Conservation (phyloP, 768 basidiomycete species). For the Lentinula raphanica region DNA sequence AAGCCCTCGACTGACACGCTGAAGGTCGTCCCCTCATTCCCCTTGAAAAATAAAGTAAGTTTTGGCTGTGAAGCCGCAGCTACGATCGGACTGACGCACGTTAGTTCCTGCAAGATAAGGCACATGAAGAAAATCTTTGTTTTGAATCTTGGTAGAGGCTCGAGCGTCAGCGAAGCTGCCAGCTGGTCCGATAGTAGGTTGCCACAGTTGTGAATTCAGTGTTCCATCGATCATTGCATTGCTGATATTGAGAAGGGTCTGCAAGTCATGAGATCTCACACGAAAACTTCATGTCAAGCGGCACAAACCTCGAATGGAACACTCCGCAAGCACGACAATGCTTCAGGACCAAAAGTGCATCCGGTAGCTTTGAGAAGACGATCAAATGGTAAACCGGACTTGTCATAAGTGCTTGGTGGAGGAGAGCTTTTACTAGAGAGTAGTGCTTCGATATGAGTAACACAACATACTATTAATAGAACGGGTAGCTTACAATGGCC, state of each 20-base stretch:
- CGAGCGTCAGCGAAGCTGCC: constrained; percentile 44
- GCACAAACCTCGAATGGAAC: constrained; percentile 38
- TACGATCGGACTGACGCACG: constrained; percentile 27
- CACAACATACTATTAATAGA: neutral
- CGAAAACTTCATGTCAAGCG: too few relatives aligned
- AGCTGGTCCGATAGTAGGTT: constrained; percentile 46
- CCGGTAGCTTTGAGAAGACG: constrained; percentile 41
- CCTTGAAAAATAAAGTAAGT: constrained; percentile 20
- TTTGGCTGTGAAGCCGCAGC: too few relatives aligned
- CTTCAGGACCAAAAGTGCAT: constrained; percentile 32
- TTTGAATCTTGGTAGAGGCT: constrained; percentile 39
- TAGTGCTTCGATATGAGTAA: neutral
- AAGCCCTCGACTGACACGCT: constrained; percentile 33
- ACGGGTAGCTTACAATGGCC: constrained; percentile 41
- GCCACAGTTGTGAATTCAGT: constrained; percentile 52
- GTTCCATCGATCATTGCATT: constrained; percentile 40
- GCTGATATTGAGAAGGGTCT: constrained; percentile 47
- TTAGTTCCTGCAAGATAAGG: constrained; percentile 56
- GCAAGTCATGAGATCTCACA: neutral
- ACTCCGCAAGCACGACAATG: constrained; percentile 40
- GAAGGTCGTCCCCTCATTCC: constrained; percentile 51
- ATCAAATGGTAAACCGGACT: constrained; percentile 45
- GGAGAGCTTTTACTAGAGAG: constrained; percentile 56
- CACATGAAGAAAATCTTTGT: constrained; percentile 47
- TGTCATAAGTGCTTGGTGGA: constrained; percentile 40